Conservation (phyloP, 352 stramenopile species). For the Globisporangium irregulare region DNA sequence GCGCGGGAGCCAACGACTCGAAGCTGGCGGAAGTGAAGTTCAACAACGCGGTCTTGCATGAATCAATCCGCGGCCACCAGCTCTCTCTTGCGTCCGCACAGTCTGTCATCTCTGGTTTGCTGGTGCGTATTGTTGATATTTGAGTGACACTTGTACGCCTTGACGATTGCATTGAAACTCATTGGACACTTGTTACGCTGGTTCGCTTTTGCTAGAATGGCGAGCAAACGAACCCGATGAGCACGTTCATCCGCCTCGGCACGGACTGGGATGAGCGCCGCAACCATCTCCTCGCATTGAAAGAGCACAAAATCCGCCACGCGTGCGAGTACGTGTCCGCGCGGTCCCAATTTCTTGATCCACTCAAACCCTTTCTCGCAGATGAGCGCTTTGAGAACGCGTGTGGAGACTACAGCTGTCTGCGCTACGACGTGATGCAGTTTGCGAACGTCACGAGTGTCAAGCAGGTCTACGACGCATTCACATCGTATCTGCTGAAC, state of each 20-base stretch:
- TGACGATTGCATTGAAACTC: not conserved
- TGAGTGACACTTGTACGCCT: not conserved
- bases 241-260: slow-evolving; percentile 44
- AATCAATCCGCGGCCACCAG: slow-evolving; percentile 33
- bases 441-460: slow-evolving; percentile 29
- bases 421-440: slow-evolving; percentile 39
- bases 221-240: slow-evolving; percentile 25
- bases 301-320: slow-evolving; percentile 35
- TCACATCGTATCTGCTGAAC: slow-evolving; percentile 34
- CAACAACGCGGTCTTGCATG: slow-evolving; percentile 24
- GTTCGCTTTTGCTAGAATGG: not conserved
- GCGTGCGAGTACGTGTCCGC: slow-evolving; percentile 39
- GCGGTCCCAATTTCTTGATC: slow-evolving; percentile 40
- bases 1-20: slow-evolving; percentile 18
- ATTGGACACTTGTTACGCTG: not conserved
- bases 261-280: slow-evolving; percentile 26
- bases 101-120: slow-evolving; percentile 35
- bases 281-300: slow-evolving; percentile 27
- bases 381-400: slow-evolving; percentile 46
- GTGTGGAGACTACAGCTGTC: slow-evolving; percentile 35
- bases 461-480: slow-evolving; percentile 34
- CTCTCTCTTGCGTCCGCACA: slow-evolving; percentile 31
- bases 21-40: slow-evolving; percentile 20
- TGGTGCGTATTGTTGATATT: not conserved
- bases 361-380: slow-evolving; percentile 28